Conservation (phyloP, 441 rosid species). For the Theobroma grandiflorum region DNA sequence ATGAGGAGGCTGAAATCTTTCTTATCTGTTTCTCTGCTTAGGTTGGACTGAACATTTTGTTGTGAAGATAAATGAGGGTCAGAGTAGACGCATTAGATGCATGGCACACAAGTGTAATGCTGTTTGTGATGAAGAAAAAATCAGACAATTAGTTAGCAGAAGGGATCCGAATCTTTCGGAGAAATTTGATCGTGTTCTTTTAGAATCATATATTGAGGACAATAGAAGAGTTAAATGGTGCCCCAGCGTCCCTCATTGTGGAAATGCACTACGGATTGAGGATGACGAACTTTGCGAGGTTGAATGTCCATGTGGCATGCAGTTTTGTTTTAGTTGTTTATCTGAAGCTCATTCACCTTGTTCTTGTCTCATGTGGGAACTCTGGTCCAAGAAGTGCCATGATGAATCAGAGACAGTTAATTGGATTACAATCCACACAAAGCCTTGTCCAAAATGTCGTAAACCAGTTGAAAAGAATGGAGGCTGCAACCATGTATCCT, state of each 20-base stretch:
- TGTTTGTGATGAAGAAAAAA: constrained; percentile 67
- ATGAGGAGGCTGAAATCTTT: constrained; percentile 1
- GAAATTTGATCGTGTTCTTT: constrained; percentile 78
- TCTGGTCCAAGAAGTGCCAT: constrained; percentile 74
- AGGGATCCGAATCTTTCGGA: constrained; percentile 59
- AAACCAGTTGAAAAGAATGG: constrained; percentile 76
- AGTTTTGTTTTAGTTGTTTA: constrained; percentile 75
- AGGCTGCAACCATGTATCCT: constrained; percentile 82
- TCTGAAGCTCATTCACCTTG: constrained; percentile 85
- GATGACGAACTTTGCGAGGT: constrained; percentile 73
- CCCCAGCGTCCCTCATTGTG: constrained; percentile 89
- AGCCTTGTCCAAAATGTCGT: constrained; percentile 73
- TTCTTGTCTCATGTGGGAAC: constrained; percentile 87
- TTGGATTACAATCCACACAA: constrained; percentile 72
- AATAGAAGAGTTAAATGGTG: constrained; percentile 89
- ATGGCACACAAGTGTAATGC: constrained; percentile 77
- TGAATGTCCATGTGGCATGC: constrained; percentile 77
- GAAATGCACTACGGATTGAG: constrained; percentile 76
- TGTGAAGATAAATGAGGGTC: constrained; percentile 83
- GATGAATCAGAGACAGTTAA: constrained; percentile 71
- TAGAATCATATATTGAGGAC: constrained; percentile 85
- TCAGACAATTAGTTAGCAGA: constrained; percentile 59
- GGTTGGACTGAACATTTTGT: constrained; percentile 88
- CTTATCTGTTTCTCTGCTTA: constrained; percentile 29
- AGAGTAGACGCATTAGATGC: constrained; percentile 76